A percentile compares a stretch with the other conserved stretches of the same genome.
Evolutionary conservation across 441 rosid species (phyloP).

Genomic region (Euphorbia corollata): DNA sequence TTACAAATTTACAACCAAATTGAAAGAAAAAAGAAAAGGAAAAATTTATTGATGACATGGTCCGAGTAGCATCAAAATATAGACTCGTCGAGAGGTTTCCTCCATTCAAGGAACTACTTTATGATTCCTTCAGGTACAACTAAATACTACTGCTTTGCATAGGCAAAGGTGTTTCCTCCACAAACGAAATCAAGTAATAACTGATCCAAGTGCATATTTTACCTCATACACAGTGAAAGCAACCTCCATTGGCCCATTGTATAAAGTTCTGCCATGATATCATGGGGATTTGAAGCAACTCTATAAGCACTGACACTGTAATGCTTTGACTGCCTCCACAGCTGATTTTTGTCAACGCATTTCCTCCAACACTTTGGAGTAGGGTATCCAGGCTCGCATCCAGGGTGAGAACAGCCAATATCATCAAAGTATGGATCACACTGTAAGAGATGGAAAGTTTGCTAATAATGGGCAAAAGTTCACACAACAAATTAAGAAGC

Average conservation of each 20-base stretch:
- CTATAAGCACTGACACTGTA: constrained; percentile 66
- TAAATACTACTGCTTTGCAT: neutral
- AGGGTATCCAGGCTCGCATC: constrained; percentile 84
- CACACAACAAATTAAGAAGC: constrained; percentile 15
- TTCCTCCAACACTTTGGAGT: constrained; percentile 76
- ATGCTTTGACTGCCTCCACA: constrained; percentile 72
- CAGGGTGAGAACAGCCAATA: constrained; percentile 88
- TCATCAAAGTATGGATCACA: constrained; percentile 87
- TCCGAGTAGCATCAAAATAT: constrained; percentile 5
- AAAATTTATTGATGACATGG: too few species aligned
- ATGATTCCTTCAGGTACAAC: constrained; percentile 2
- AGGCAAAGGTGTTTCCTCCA: neutral
- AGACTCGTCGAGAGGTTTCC: neutral
- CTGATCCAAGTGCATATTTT: constrained; percentile 12
- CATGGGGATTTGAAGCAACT: constrained; percentile 48
- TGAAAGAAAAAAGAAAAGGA: neutral
- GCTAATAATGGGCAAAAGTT: constrained; percentile 5
- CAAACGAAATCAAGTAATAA: constrained; percentile 9
- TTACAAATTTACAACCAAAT: neutral
- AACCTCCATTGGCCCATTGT: constrained; percentile 87
- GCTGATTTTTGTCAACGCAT: constrained; percentile 59
- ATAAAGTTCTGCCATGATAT: constrained; percentile 78
- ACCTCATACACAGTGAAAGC: constrained; percentile 88
- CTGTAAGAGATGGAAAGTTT: constrained; percentile 30
- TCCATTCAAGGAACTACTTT: neutral